A percentile compares a stretch with the other conserved stretches of the same genome.
These are phyloP conservation scores for Heliosperma pusillum DNA, from an alignment of 148 eudicot genomes.

Conservation along the genomic window DNA sequence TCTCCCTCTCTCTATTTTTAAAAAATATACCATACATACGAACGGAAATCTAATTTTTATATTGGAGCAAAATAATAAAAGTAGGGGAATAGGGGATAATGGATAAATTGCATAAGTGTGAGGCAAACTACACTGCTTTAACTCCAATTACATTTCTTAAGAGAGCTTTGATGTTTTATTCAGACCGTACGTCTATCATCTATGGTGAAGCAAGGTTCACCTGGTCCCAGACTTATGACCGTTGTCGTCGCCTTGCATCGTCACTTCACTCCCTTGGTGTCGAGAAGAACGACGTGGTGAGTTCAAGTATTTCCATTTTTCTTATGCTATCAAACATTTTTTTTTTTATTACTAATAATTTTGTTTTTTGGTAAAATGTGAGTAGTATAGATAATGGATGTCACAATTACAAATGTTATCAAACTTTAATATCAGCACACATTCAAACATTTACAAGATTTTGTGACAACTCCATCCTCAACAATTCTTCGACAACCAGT, in stretches of 20 bases:
- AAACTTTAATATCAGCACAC: too few species aligned
- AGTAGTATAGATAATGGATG: too few species aligned
- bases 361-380: too few species aligned
- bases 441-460: too few species aligned
- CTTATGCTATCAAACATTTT: too few species aligned
- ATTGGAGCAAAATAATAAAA: neutral
- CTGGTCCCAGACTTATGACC: constrained; percentile 68
- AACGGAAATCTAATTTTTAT: neutral
- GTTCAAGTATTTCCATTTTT: constrained; percentile 7
- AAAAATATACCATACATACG: too few species aligned
- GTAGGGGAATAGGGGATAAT: constrained; percentile 24
- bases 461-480: too few species aligned
- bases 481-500: too few species aligned
- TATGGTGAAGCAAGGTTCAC: constrained; percentile 55
- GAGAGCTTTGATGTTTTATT: constrained; percentile 62
- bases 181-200: constrained; percentile 62
- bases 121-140: constrained; percentile 67
- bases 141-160: constrained; percentile 72
- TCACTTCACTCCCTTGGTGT: constrained; percentile 58
- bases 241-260: constrained; percentile 79
- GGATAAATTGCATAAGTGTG: constrained; percentile 58
- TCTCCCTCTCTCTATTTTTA: neutral
- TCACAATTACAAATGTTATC: too few species aligned
- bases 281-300: constrained; percentile 62
- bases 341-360: too few species aligned